Conservation (phyloP, 1,284 basidiomycete species). For the Agroathelia rolfsii region DNA sequence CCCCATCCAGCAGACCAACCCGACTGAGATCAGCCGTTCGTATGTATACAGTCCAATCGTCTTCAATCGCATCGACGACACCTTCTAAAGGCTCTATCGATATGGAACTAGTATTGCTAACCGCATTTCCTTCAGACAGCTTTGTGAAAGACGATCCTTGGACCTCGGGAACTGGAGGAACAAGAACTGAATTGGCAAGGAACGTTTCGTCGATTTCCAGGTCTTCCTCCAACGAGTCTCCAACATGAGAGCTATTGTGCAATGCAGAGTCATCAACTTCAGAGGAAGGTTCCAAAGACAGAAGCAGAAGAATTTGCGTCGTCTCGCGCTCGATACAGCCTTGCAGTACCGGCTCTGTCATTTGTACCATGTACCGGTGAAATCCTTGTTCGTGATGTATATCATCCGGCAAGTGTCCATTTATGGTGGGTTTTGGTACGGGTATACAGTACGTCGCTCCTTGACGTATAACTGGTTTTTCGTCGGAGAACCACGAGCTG, state of each 20-base stretch:
- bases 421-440: slow-evolving; percentile 12
- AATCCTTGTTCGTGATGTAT: slow-evolving; percentile 11
- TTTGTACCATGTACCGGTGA: slow-evolving; percentile 32
- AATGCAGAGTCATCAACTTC: slow-evolving; percentile 20
- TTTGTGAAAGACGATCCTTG: slow-evolving; percentile 13
- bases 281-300: slow-evolving; percentile 15
- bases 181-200: slow-evolving; percentile 40
- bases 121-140: not conserved
- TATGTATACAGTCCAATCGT: slow-evolving; percentile 45
- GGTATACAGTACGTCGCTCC: slow-evolving; percentile 30
- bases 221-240: slow-evolving; percentile 21
- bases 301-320: slow-evolving; percentile 53
- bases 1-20: slow-evolving; percentile 73
- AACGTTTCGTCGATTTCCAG: slow-evolving; percentile 69
- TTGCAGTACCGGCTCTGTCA: slow-evolving; percentile 64
- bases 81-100: slow-evolving; percentile 21
- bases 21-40: slow-evolving; percentile 56
- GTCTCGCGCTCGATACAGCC: slow-evolving; percentile 42
- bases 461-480: slow-evolving; percentile 36
- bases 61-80: slow-evolving; percentile 24
- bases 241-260: slow-evolving; percentile 6
- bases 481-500: slow-evolving; percentile 31
- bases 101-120: slow-evolving; percentile 10
- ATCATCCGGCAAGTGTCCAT: slow-evolving; percentile 11
- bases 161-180: slow-evolving; percentile 10